Conservation (phyloP, 1,284 basidiomycete species). For the Peniophora sp. region DNA sequence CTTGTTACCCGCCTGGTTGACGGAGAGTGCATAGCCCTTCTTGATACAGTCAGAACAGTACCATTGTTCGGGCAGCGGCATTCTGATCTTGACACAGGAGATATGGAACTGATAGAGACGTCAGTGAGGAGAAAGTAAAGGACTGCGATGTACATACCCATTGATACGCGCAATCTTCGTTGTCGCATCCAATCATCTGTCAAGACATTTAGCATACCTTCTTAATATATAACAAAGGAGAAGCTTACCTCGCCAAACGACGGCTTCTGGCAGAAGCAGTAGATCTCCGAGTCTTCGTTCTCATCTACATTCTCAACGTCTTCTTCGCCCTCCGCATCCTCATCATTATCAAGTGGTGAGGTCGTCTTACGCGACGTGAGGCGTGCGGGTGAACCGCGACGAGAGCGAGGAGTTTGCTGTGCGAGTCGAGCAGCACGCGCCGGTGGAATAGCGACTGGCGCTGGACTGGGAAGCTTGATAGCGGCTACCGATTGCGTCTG, state of each 20-base stretch:
- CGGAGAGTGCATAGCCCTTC: slow-evolving; percentile 9
- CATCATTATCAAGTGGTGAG: slow-evolving; percentile 32
- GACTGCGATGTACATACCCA: slow-evolving; percentile 36
- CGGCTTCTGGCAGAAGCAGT: slow-evolving; percentile 60
- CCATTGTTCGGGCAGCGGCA: slow-evolving; percentile 53
- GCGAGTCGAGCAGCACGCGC: slow-evolving; percentile 18
- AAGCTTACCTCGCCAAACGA: slow-evolving; percentile 53
- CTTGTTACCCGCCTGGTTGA: background rate
- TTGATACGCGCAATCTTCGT: slow-evolving; percentile 59
- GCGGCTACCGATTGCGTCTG: slow-evolving; percentile 17
- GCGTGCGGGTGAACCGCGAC: slow-evolving; percentile 21
- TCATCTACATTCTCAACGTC: slow-evolving; percentile 36
- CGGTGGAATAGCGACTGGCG: slow-evolving; percentile 14
- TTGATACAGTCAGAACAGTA: slow-evolving; percentile 47
- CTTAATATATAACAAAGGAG: background rate
- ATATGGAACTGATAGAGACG: slow-evolving; percentile 46
- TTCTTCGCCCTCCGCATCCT: slow-evolving; percentile 35
- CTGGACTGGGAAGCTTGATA: slow-evolving; percentile 29
- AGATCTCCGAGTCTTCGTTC: slow-evolving; percentile 40
- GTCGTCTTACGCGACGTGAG: slow-evolving; percentile 23
- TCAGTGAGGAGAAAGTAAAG: slow-evolving; percentile 3
- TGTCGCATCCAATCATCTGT: slow-evolving; percentile 68
- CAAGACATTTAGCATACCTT: background rate
- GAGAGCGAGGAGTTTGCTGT: slow-evolving; percentile 17
- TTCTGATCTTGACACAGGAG: slow-evolving; percentile 50